Percentiles rank a stretch among this genome's conserved stretches.
Evolutionary conservation across 139 green algal species (phyloP).

Genomic region (Penium margaritaceum): DNA sequence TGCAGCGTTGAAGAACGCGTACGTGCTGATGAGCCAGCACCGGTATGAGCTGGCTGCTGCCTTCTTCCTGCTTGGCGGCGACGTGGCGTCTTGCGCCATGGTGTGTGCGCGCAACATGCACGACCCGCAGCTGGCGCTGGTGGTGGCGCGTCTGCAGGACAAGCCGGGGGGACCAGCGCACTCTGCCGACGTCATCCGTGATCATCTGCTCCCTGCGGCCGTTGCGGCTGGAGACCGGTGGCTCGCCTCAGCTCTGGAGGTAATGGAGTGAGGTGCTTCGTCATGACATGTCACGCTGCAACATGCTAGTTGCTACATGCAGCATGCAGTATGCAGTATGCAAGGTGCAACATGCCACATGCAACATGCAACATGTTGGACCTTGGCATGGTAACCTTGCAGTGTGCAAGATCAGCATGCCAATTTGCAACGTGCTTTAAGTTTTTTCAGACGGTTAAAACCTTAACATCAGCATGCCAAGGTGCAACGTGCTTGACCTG

Average conservation of each 20-base stretch:
- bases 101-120: constrained; percentile 57
- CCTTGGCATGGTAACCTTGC: neutral
- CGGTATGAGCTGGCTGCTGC: constrained; percentile 66
- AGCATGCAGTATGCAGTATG: no score
- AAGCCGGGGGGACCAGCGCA: neutral
- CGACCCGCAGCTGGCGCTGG: constrained; percentile 68
- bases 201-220: constrained; percentile 10
- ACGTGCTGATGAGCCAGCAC: constrained; percentile 78
- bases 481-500: no score
- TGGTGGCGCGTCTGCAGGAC: constrained; percentile 36
- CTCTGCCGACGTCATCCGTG: constrained; percentile 50
- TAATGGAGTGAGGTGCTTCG: no score
- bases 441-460: no score
- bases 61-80: constrained; percentile 76
- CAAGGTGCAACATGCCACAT: no score
- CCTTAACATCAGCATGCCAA: no score
- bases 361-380: no score
- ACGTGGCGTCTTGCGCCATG: constrained; percentile 54
- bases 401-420: no score
- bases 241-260: constrained; percentile 20
- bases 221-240: neutral
- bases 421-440: no score
- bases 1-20: constrained; percentile 83
- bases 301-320: no score
- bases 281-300: no score